A percentile compares a stretch with the other conserved stretches of the same genome.
These are phyloP conservation scores for Nicotiana noctiflora DNA, from an alignment of 257 asterid genomes.

Conservation along the genomic window DNA sequence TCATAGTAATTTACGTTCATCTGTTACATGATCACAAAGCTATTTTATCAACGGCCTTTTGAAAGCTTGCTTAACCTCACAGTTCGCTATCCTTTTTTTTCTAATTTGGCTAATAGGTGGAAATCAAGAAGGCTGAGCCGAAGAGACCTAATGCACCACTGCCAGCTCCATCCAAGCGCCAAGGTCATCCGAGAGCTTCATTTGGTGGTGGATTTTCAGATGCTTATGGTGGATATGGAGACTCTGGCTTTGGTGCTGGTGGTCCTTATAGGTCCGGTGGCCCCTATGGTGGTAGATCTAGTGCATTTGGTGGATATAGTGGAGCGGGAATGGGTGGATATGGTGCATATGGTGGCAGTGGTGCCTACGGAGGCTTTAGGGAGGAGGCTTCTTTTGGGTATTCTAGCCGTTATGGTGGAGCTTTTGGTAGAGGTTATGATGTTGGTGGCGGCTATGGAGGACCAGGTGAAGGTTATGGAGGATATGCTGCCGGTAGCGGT, in stretches of 20 bases:
- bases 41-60: not conserved
- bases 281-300: constrained; percentile 22
- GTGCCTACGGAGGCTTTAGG: constrained; percentile 23
- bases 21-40: not conserved
- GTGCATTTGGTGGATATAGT: constrained; percentile 9
- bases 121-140: constrained; percentile 65
- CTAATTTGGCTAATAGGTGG: constrained; percentile 32
- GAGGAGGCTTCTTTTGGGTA: constrained; percentile 14
- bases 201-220: constrained; percentile 20
- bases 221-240: constrained; percentile 33
- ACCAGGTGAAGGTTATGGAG: constrained; percentile 10
- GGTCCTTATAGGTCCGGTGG: constrained; percentile 21
- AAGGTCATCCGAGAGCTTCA: constrained; percentile 6
- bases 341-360: constrained; percentile 41
- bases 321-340: constrained; percentile 18
- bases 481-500: constrained; percentile 7
- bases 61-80: not conserved
- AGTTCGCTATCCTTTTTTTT: not conserved
- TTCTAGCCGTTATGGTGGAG: constrained; percentile 16
- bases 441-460: constrained; percentile 11
- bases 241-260: constrained; percentile 20
- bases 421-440: constrained; percentile 9
- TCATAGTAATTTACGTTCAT: not conserved
- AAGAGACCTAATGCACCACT: constrained; percentile 38
- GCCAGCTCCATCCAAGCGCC: constrained; percentile 23